phyloP scores from a whole-genome alignment of 768 basidiomycete species.

The Chalciporus piperatus region DNA sequence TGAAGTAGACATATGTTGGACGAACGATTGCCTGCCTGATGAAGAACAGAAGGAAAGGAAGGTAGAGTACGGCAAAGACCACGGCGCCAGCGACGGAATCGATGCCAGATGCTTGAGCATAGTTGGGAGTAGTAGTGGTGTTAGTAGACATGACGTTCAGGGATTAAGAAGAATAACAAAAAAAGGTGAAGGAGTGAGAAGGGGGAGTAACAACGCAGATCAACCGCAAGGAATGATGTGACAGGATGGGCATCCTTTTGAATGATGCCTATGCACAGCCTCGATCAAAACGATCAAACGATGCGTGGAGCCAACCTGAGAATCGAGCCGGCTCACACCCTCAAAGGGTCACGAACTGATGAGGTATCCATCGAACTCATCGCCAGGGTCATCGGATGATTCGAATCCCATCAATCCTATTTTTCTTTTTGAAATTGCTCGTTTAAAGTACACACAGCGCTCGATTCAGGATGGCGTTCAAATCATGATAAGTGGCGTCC shows the following conservation, averaged over 20 bases:
- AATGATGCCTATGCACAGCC: constrained; percentile 11
- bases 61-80: constrained; percentile 31
- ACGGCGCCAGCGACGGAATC: constrained; percentile 32
- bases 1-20: constrained; percentile 28
- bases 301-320: too few relatives aligned
- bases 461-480: too few relatives aligned
- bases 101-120: constrained; percentile 24
- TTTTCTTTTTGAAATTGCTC: too few relatives aligned
- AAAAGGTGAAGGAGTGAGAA: not conserved
- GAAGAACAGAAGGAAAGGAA: constrained; percentile 25
- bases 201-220: constrained; percentile 12
- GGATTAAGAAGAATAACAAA: not conserved
- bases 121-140: constrained; percentile 21
- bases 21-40: constrained; percentile 17
- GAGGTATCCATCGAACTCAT: too few relatives aligned
- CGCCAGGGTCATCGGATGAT: too few relatives aligned
- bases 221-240: constrained; percentile 13
- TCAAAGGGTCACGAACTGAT: too few relatives aligned
- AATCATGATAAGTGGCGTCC: too few relatives aligned
- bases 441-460: too few relatives aligned
- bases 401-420: too few relatives aligned
- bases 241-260: constrained; percentile 10
- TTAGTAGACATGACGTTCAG: constrained; percentile 11
- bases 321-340: too few relatives aligned
- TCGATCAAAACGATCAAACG: not conserved